Conservation (phyloP, 805 yeast genomes). For the Cyberlindnera maritima region DNA sequence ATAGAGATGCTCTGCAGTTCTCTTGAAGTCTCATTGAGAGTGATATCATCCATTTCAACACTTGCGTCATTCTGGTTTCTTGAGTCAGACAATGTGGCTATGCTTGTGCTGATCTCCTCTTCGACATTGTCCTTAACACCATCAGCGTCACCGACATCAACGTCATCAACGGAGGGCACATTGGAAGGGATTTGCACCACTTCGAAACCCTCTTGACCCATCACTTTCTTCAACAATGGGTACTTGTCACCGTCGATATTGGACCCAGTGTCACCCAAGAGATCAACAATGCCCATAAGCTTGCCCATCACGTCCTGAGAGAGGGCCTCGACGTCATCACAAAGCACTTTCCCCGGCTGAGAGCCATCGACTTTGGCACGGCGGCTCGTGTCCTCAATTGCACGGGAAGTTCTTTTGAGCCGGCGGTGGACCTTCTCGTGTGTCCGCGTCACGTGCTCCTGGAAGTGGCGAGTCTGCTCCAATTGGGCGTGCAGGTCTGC, state of each 20-base stretch:
- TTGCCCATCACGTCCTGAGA: conserved; percentile 14
- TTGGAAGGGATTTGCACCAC: conserved; percentile 5
- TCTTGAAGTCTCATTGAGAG: too few relatives aligned
- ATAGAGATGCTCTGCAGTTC: too few relatives aligned
- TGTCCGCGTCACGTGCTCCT: conserved; percentile 8
- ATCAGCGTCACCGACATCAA: too few relatives aligned
- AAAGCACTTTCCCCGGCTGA: background rate
- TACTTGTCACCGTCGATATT: conserved; percentile 13
- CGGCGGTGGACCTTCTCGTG: conserved; percentile 13
- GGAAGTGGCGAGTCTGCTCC: conserved; percentile 6
- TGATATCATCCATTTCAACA: too few relatives aligned
- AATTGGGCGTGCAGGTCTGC: conserved; percentile 15
- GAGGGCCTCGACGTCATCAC: conserved; percentile 8
- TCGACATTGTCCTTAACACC: too few relatives aligned
- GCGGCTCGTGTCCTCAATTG: conserved; percentile 7
- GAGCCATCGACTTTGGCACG: background rate
- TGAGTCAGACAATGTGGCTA: too few relatives aligned
- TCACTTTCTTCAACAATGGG: conserved; percentile 12
- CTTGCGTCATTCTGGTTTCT: too few relatives aligned
- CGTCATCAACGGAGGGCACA: too few relatives aligned
- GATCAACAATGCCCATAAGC: conserved; percentile 10
- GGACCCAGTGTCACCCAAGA: background rate
- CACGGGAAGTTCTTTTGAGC: conserved; percentile 7
- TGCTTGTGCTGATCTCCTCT: too few relatives aligned
- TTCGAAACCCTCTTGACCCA: conserved; percentile 17